Evolutionary conservation across 2,329 filamentous ascomycete genomes (phyloP), one percentile per base, ranked within the genome.

Genomic region (Capronia coronata): DNA sequence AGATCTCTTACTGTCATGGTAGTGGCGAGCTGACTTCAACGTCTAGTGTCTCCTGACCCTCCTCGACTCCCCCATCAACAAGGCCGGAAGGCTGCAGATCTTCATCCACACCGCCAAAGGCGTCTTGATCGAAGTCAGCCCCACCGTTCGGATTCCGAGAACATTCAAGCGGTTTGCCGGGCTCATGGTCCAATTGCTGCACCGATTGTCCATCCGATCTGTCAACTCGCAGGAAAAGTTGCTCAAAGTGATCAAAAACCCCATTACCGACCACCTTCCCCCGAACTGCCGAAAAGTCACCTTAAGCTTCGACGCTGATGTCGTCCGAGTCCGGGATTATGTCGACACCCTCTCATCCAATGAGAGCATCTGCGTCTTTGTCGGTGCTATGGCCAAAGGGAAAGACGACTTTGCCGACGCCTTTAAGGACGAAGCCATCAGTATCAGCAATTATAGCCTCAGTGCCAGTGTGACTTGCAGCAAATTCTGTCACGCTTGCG

Each of bases 141-240:
- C 93, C n/a, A 90, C 89, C 7, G 93, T 98, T 51, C 88, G 93
- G 64, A 97, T 98, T 59, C 93, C 93, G 43, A 84, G 93, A 70
- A 98, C 93, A 0, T 98, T 98, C 72, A 98, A 98, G 78, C 89
- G 93, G 34, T 98, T 98, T 64, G 93, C 93, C 39, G 93, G 93
- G 72, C 75, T 98, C 54, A 98, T 98, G 93, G 93, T 98, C 47
- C 93, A 98, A 72, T 78, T 98, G 30, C 81, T 98, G 38, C 93
- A 98, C 71, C 86, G 90, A 52, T 81, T 97, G 35, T 94, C 91
- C 37, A 98, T 98, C 64, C 85, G 93, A 59, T 96, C 91, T 32
- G 94, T 91, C 59, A 94, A 91, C 59, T 97, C 91, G 2, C 89
- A 96, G 66, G 93, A 98, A 72, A 98, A 97, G 74, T 82, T 98